Conservation (phyloP, 345 rosid genomes). For the Theobroma cacao region DNA sequence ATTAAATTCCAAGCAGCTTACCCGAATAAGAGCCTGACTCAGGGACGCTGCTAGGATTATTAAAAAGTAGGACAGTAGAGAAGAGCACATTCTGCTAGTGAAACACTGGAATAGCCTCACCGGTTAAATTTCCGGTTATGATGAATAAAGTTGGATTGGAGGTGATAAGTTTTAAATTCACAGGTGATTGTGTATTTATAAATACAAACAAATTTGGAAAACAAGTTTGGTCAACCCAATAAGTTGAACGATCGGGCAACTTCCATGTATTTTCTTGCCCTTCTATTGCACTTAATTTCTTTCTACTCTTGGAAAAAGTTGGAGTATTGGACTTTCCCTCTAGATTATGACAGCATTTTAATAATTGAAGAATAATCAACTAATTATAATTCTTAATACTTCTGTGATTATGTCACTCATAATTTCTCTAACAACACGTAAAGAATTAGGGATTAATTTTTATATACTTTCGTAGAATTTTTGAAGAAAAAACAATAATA, state of each 20-base stretch:
- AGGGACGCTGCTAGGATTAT: not conserved
- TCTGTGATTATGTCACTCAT: too few relatives aligned
- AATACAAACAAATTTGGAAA: not conserved
- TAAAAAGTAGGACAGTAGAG: not conserved
- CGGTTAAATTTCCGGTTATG: not conserved
- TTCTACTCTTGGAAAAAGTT: not conserved
- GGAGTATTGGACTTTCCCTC: not conserved
- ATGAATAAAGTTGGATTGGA: not conserved
- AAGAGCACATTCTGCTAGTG: not conserved
- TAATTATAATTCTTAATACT: too few relatives aligned
- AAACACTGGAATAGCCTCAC: not conserved
- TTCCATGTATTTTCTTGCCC: not conserved
- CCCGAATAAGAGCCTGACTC: not conserved
- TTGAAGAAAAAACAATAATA: too few relatives aligned
- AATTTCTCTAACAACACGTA: too few relatives aligned
- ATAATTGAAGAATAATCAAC: not conserved
- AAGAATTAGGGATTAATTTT: too few relatives aligned
- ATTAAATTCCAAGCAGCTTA: slow-evolving; percentile 29
- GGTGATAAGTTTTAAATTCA: not conserved
- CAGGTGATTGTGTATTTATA: not conserved
- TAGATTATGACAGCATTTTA: not conserved
- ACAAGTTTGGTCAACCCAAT: not conserved
- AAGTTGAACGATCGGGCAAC: not conserved
- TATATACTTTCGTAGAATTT: not conserved
- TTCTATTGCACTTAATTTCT: too few relatives aligned